Conservation (phyloP, 257 asterid species). For the Salvia splendens region DNA sequence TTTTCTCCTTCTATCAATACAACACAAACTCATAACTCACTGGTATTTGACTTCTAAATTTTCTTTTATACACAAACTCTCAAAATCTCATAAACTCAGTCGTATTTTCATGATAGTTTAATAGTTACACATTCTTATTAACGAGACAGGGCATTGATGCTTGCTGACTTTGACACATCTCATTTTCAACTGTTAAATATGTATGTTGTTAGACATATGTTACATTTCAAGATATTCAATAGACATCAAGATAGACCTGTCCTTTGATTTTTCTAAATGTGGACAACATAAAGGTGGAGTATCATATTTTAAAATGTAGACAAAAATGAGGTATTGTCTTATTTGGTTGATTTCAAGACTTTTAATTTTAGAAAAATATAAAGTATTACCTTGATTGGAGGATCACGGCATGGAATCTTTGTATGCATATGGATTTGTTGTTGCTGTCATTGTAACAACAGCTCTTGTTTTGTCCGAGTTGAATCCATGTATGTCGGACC, state of each 20-base stretch:
- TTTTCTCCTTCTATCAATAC: too few relatives aligned
- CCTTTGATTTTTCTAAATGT: conserved; percentile 16
- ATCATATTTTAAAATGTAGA: not conserved
- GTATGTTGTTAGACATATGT: too few relatives aligned
- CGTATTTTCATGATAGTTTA: too few relatives aligned
- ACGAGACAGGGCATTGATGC: too few relatives aligned
- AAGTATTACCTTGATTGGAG: not conserved
- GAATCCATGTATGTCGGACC: conserved; percentile 27
- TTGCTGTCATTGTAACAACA: not conserved
- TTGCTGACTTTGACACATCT: not conserved
- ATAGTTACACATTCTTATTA: too few relatives aligned
- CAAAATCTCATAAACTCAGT: too few relatives aligned
- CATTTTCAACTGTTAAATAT: conserved; percentile 15
- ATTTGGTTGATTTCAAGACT: not conserved
- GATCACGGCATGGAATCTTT: conserved; percentile 1
- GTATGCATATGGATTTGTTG: conserved; percentile 3
- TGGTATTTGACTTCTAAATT: too few relatives aligned
- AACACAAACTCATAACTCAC: too few relatives aligned
- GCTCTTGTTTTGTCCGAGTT: conserved; percentile 30
- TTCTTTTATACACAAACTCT: too few relatives aligned
- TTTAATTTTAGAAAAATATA: not conserved
- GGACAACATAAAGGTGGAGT: conserved; percentile 24
- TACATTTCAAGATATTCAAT: too few relatives aligned
- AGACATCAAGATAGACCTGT: not conserved
- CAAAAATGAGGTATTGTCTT: not conserved